phyloP scores from a whole-genome alignment of 352 stramenopile species.

The Phytophthora aleatoria region DNA sequence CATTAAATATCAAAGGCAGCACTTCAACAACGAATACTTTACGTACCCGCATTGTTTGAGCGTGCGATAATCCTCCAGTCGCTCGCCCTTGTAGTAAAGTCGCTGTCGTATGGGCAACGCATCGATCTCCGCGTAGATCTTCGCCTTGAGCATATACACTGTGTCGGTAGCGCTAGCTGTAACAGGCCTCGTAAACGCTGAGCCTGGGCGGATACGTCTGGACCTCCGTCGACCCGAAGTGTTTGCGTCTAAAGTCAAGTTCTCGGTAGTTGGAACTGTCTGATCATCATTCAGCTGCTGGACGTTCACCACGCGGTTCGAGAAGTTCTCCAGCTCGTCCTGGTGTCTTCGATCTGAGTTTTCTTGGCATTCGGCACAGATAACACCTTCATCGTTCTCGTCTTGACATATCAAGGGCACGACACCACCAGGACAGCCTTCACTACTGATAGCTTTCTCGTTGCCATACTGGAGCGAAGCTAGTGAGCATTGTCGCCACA shows the following conservation, averaged over 20 bases:
- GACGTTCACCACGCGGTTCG: slow-evolving; percentile 60
- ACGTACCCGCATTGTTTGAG: slow-evolving; percentile 74
- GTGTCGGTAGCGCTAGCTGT: slow-evolving; percentile 65
- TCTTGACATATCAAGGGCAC: slow-evolving; percentile 40
- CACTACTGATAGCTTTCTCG: slow-evolving; percentile 20
- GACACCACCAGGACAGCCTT: slow-evolving; percentile 31
- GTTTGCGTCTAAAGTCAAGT: slow-evolving; percentile 44
- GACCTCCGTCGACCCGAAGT: slow-evolving; percentile 61
- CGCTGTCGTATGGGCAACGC: slow-evolving; percentile 67
- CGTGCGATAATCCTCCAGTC: slow-evolving; percentile 57
- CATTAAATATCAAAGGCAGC: slow-evolving; percentile 7
- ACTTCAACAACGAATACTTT: neutral
- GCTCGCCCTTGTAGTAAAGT: slow-evolving; percentile 69
- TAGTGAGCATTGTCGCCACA: slow-evolving; percentile 58
- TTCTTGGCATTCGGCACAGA: slow-evolving; percentile 60
- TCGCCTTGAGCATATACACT: slow-evolving; percentile 78
- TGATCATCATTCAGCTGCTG: slow-evolving; percentile 65
- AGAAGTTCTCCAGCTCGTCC: slow-evolving; percentile 69
- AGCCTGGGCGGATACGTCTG: slow-evolving; percentile 59
- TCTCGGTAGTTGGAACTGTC: slow-evolving; percentile 47
- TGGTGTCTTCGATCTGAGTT: slow-evolving; percentile 43
- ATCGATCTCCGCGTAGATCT: slow-evolving; percentile 77
- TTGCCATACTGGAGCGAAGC: slow-evolving; percentile 38
- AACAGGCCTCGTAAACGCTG: slow-evolving; percentile 56
- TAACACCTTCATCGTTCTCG: slow-evolving; percentile 32